Evolutionary conservation across 306 rosid species (phyloP).

Genomic region (Pyrus pyrifolia): DNA sequence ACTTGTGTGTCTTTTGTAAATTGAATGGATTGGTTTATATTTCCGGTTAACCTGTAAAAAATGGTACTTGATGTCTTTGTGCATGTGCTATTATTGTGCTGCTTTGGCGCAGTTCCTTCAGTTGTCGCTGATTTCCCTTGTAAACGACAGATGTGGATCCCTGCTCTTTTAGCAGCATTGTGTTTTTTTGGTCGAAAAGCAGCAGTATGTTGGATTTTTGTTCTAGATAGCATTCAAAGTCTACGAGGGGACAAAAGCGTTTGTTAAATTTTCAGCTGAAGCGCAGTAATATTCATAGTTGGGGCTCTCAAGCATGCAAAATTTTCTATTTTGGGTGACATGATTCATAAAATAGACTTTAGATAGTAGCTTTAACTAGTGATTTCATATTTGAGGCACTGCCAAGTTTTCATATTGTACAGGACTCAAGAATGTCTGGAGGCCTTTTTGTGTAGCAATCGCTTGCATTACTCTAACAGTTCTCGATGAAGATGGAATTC

Average conservation of each 20-base stretch:
- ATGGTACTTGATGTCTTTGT: background rate
- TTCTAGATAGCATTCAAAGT: background rate
- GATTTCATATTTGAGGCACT: slow-evolving; percentile 1
- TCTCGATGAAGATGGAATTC: background rate
- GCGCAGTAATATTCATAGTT: background rate
- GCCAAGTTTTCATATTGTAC: background rate
- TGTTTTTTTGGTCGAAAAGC: background rate
- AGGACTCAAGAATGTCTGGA: background rate
- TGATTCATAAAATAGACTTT: background rate
- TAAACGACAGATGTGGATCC: background rate
- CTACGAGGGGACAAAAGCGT: background rate
- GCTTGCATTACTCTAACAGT: background rate
- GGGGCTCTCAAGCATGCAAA: background rate
- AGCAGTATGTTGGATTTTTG: background rate
- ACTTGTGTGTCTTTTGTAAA: background rate
- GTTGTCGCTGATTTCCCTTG: background rate
- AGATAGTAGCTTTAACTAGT: background rate
- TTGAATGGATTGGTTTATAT: background rate
- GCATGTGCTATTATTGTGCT: background rate
- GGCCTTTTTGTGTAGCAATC: background rate
- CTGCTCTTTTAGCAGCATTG: background rate
- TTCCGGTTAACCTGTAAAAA: background rate
- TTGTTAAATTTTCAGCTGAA: background rate
- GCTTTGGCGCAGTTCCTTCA: background rate
- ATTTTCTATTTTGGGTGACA: background rate